Conservation (phyloP, 2,329 filamentous ascomycete species). For the Lachnellula cervina region DNA sequence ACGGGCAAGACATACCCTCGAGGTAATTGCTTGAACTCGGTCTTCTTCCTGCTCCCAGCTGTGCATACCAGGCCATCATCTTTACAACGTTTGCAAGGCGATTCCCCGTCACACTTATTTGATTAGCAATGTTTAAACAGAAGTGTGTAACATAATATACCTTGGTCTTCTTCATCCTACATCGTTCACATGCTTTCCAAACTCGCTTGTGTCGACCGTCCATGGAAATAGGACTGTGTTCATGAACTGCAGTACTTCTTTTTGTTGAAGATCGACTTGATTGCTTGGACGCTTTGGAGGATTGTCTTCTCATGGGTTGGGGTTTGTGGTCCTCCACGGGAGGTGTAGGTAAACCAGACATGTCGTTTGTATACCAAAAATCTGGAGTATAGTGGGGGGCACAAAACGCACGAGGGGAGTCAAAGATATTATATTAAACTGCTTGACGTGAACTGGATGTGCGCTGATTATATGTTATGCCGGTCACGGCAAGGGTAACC, state of each 20-base stretch:
- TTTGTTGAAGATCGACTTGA: slow-evolving; percentile 19
- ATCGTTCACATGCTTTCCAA: slow-evolving; percentile 63
- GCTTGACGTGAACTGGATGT: slow-evolving; percentile 6
- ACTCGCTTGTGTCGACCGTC: slow-evolving; percentile 59
- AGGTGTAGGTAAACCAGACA: slow-evolving; percentile 18
- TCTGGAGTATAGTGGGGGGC: not conserved
- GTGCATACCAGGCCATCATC: slow-evolving; percentile 61
- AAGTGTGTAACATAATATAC: slow-evolving; percentile 31
- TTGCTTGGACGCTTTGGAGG: slow-evolving; percentile 20
- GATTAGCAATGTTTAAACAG: slow-evolving; percentile 5
- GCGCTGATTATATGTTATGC: slow-evolving; percentile 19
- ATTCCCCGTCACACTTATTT: slow-evolving; percentile 57
- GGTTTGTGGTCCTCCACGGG: slow-evolving; percentile 19
- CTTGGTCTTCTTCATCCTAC: slow-evolving; percentile 68
- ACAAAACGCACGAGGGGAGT: not conserved
- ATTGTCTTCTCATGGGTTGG: slow-evolving; percentile 12
- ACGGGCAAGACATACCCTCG: slow-evolving; percentile 44
- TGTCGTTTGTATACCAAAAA: not conserved
- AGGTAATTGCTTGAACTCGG: slow-evolving; percentile 63
- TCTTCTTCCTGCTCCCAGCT: slow-evolving; percentile 60
- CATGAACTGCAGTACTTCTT: slow-evolving; percentile 15
- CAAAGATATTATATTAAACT: slow-evolving; percentile 10
- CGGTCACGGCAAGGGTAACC: slow-evolving; percentile 12
- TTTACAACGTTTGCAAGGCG: slow-evolving; percentile 62
- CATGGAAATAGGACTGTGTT: slow-evolving; percentile 37